These are phyloP conservation scores for Conoideocrella luteorostrata DNA, from an alignment of 2,329 filamentous ascomycete genomes.

Conservation along the genomic window DNA sequence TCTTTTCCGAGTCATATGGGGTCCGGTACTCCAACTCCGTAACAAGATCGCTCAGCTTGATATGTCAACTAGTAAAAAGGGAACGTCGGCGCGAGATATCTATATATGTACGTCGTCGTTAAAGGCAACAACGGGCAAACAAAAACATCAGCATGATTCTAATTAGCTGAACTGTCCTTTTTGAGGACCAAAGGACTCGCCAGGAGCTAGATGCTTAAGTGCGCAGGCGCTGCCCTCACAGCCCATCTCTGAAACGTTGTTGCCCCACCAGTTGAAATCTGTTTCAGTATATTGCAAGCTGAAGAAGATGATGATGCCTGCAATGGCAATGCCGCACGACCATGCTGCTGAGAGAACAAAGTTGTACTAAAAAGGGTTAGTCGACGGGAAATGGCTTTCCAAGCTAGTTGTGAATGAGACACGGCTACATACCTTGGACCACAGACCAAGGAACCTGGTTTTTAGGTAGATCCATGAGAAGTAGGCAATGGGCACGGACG, in stretches of 20 bases:
- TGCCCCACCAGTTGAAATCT: conserved; percentile 44
- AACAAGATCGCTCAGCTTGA: conserved; percentile 1
- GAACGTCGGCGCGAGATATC: too few relatives aligned
- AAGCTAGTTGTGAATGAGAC: too few relatives aligned
- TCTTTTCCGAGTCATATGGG: not conserved
- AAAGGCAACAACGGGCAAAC: too few relatives aligned
- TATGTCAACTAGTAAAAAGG: not conserved
- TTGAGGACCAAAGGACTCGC: conserved; percentile 34
- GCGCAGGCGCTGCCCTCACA: conserved; percentile 36
- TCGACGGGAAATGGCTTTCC: rapidly evolving
- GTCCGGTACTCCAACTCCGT: conserved; percentile 1
- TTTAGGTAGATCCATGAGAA: conserved; percentile 47
- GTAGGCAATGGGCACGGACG: conserved; percentile 45
- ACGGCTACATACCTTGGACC: conserved; percentile 38
- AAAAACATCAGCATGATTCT: too few relatives aligned
- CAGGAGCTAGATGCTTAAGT: conserved; percentile 25
- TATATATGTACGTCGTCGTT: too few relatives aligned
- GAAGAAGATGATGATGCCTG: conserved; percentile 49
- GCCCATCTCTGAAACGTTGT: conserved; percentile 32
- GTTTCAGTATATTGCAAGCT: conserved; percentile 38
- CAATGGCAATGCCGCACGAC: conserved; percentile 43
- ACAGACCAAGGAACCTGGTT: conserved; percentile 40
- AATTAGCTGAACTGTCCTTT: conserved; percentile 30
- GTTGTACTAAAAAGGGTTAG: conserved; percentile 34
- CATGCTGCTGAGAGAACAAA: conserved; percentile 47